A percentile compares a stretch with the other conserved stretches of the same genome.
Evolutionary conservation across 441 rosid species (phyloP).

Genomic region (Raphanus hybrid): DNA sequence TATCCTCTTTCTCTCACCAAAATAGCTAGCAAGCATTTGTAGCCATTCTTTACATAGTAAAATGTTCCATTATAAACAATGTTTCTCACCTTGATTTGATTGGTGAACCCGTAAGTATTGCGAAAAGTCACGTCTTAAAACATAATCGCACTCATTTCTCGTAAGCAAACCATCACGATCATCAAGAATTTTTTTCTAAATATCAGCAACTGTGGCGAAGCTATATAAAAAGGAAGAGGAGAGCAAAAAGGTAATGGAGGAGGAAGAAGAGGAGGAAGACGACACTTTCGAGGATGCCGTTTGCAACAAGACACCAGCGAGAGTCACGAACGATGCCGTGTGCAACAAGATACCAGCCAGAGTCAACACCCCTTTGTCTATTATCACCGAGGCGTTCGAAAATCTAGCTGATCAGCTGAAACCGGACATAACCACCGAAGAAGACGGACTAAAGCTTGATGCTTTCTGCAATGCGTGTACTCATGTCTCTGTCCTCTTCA

Average conservation of each 20-base stretch:
- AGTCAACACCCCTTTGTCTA: conserved; percentile 52
- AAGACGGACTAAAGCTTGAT: conserved; percentile 56
- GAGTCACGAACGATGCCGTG: conserved; percentile 37
- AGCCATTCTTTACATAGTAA: conserved; percentile 33
- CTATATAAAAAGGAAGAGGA: conserved; percentile 37
- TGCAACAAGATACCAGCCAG: conserved; percentile 26
- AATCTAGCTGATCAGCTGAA: conserved; percentile 50
- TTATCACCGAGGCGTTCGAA: conserved; percentile 77
- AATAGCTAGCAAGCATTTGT: conserved; percentile 25
- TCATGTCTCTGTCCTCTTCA: conserved; percentile 77
- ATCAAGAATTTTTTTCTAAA: conserved; percentile 8
- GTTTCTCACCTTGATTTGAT: conserved; percentile 26
- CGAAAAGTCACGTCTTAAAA: conserved; percentile 23
- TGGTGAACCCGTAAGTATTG: conserved; percentile 34
- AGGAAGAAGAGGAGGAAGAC: conserved; percentile 35
- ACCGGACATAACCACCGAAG: conserved; percentile 22
- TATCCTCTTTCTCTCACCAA: conserved; percentile 15
- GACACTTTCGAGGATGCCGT: conserved; percentile 44
- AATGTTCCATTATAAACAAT: conserved; percentile 8
- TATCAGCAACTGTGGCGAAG: conserved; percentile 45
- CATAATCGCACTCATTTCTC: conserved; percentile 19
- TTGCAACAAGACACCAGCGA: conserved; percentile 23
- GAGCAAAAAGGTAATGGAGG: conserved; percentile 24
- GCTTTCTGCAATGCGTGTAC: conserved; percentile 77
- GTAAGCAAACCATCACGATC: conserved; percentile 23